Evolutionary conservation across 2,329 filamentous ascomycete species (phyloP).

Genomic region (Colletotrichum spinosum): DNA sequence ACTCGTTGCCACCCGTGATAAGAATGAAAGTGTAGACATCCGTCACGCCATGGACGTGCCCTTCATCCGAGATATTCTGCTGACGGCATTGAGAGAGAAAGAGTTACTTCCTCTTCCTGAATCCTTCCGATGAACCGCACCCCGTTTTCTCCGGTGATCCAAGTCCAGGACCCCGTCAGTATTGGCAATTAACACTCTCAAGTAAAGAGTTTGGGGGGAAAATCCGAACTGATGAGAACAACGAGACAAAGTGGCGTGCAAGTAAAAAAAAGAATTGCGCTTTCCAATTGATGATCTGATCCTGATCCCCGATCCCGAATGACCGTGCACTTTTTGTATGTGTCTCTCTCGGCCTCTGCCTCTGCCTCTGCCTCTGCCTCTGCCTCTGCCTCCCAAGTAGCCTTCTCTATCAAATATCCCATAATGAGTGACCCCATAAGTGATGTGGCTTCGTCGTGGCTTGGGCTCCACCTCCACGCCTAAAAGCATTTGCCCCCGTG

Average conservation of each 20-base stretch:
- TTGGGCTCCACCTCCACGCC: background rate
- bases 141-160: background rate
- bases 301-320: background rate
- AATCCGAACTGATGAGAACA: background rate
- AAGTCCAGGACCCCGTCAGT: too few relatives aligned
- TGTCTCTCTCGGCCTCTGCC: background rate
- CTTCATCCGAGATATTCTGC: constrained; percentile 18
- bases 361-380: background rate
- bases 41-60: too few relatives aligned
- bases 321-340: constrained; percentile 4
- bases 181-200: too few relatives aligned
- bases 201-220: background rate
- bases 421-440: background rate
- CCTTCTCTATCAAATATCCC: background rate
- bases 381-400: background rate
- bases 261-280: constrained; percentile 1
- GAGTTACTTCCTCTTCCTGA: background rate
- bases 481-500: constrained; percentile 3
- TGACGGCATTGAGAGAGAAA: constrained; percentile 6
- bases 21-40: too few relatives aligned
- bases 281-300: constrained; percentile 23
- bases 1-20: too few relatives aligned
- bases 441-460: too few relatives aligned
- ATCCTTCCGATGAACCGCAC: constrained; percentile 31
- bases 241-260: too few relatives aligned